Conservation (phyloP, 352 stramenopile genomes). For the Globisporangium okanoganense region DNA sequence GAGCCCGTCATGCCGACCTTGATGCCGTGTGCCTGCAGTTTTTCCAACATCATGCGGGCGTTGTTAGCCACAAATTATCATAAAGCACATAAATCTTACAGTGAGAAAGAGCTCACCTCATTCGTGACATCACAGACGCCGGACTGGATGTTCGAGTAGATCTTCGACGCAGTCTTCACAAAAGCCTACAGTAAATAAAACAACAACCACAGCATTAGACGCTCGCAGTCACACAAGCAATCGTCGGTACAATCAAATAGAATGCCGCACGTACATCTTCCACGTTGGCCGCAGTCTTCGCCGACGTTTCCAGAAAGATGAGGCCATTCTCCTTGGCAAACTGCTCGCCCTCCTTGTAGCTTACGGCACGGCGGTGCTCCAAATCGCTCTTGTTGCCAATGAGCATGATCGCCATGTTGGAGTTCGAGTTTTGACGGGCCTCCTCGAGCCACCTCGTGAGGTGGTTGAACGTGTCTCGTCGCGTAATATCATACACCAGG, state of each 20-base stretch:
- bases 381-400: slow-evolving; percentile 99
- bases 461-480: slow-evolving; percentile 99
- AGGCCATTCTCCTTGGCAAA: slow-evolving; percentile 99
- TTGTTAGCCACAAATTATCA: not conserved
- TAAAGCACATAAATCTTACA: not conserved
- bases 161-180: slow-evolving; percentile 94
- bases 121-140: slow-evolving; percentile 94
- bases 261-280: slow-evolving; percentile 90
- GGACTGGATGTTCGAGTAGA: slow-evolving; percentile 95
- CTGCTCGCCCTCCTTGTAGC: slow-evolving; percentile 96
- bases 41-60: not conserved
- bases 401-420: slow-evolving; percentile 99
- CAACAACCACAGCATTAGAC: not conserved
- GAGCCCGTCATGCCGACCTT: slow-evolving; percentile 88
- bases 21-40: slow-evolving; percentile 74
- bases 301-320: slow-evolving; percentile 99
- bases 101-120: slow-evolving; percentile 49
- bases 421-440: slow-evolving; percentile 96
- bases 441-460: slow-evolving; percentile 98
- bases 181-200: slow-evolving; percentile 71
- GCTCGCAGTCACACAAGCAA: not conserved
- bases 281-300: slow-evolving; percentile 99
- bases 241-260: not conserved
- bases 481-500: slow-evolving; percentile 99
- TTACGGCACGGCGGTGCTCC: slow-evolving; percentile 94